These are phyloP conservation scores for Epichloe sp. DNA, from an alignment of 2,329 filamentous ascomycete species.

Conservation along the genomic window DNA sequence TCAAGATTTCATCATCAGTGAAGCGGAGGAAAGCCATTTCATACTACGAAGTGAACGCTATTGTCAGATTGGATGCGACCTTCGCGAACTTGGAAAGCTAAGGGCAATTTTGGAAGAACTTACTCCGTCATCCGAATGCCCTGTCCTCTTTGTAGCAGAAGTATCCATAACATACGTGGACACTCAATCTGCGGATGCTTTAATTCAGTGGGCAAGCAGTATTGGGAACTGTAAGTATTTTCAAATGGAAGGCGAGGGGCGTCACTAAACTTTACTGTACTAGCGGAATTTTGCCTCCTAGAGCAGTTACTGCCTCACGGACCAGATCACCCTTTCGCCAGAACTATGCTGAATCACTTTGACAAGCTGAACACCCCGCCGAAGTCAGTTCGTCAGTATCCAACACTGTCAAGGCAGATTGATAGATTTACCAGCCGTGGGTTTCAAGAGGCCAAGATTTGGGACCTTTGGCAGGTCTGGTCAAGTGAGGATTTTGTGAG, in stretches of 20 bases:
- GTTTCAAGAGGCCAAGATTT: slow-evolving; percentile 49
- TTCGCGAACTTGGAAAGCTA: slow-evolving; percentile 53
- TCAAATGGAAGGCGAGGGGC: background rate
- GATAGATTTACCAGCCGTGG: slow-evolving; percentile 55
- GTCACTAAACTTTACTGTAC: slow-evolving; percentile 1
- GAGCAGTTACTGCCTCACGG: slow-evolving; percentile 80
- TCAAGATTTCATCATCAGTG: slow-evolving; percentile 18
- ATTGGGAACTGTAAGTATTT: slow-evolving; percentile 49
- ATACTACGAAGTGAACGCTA: slow-evolving; percentile 58
- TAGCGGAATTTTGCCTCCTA: slow-evolving; percentile 70
- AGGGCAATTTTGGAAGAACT: slow-evolving; percentile 44
- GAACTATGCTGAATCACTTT: slow-evolving; percentile 76
- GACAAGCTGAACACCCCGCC: slow-evolving; percentile 66
- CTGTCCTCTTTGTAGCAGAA: slow-evolving; percentile 73
- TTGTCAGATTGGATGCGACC: slow-evolving; percentile 67
- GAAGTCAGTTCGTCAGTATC: slow-evolving; percentile 61
- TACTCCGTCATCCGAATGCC: slow-evolving; percentile 42
- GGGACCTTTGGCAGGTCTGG: slow-evolving; percentile 77
- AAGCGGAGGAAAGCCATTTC: slow-evolving; percentile 30
- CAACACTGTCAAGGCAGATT: slow-evolving; percentile 50
- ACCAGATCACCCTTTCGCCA: slow-evolving; percentile 66
- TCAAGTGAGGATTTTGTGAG: slow-evolving; percentile 52
- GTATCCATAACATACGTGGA: slow-evolving; percentile 90
- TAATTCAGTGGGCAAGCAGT: slow-evolving; percentile 66
- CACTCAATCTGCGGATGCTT: slow-evolving; percentile 52